A percentile compares a stretch with the other conserved stretches of the same genome.
Evolutionary conservation across 169 alveolate genomes (phyloP).

Genomic region (Plasmodium knowlesi): DNA sequence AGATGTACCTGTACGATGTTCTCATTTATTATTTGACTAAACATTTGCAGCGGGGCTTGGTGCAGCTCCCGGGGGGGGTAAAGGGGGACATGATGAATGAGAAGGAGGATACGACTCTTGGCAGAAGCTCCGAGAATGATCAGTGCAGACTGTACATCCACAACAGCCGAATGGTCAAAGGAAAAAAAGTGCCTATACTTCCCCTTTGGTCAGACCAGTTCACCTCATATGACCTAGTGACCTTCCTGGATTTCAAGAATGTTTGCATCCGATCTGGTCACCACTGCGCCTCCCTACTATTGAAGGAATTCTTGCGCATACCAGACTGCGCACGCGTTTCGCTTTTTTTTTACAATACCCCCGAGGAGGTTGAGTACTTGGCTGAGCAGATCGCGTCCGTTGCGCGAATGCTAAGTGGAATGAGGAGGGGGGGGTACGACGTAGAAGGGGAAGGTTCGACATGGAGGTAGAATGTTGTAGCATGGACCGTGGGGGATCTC

Average conservation of each 20-base stretch:
- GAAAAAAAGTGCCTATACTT: slow-evolving; percentile 29
- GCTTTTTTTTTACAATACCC: slow-evolving; percentile 49
- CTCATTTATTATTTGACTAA: slow-evolving; percentile 1
- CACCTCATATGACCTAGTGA: slow-evolving; percentile 41
- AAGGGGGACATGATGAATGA: neutral
- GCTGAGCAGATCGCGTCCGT: slow-evolving; percentile 44
- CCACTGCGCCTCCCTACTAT: slow-evolving; percentile 52
- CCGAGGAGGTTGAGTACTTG: slow-evolving; percentile 39
- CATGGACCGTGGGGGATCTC: neutral
- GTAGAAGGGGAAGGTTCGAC: neutral
- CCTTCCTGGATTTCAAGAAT: slow-evolving; percentile 63
- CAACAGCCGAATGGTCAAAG: neutral
- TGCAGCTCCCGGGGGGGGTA: neutral
- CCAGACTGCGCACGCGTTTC: slow-evolving; percentile 30
- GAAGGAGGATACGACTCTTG: neutral
- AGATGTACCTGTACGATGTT: slow-evolving; percentile 60
- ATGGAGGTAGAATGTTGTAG: neutral
- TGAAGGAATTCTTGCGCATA: slow-evolving; percentile 6
- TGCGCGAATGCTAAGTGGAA: slow-evolving; percentile 2
- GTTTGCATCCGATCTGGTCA: slow-evolving; percentile 62
- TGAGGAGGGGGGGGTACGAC: neutral
- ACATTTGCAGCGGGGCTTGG: neutral
- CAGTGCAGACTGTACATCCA: slow-evolving; percentile 10
- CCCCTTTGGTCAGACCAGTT: slow-evolving; percentile 56
- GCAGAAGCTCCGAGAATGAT: neutral